Percentiles rank a stretch among this genome's conserved stretches.
These are phyloP conservation scores for Kwoniella pini DNA, from an alignment of 768 basidiomycete species.

Conservation along the genomic window DNA sequence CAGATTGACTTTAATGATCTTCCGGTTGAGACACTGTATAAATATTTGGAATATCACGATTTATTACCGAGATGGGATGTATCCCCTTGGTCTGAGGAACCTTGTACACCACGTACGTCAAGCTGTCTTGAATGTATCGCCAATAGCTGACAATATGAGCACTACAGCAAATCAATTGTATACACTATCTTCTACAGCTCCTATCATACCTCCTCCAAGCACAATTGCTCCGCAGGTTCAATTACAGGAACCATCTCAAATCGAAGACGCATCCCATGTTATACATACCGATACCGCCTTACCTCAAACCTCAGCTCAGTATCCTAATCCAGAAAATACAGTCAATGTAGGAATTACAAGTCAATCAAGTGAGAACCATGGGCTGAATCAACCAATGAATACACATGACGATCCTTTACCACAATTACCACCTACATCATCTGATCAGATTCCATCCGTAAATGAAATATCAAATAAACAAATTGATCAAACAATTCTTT, in stretches of 20 bases:
- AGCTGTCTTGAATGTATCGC: neutral
- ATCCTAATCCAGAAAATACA: no score
- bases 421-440: neutral
- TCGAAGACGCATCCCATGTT: no score
- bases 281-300: no score
- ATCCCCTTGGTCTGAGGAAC: slow-evolving; percentile 51
- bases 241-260: no score
- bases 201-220: slow-evolving; percentile 8
- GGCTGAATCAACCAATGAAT: neutral
- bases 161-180: slow-evolving; percentile 23
- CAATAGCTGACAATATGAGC: neutral
- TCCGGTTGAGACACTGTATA: slow-evolving; percentile 44
- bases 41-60: slow-evolving; percentile 45
- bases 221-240: no score
- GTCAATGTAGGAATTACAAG: no score
- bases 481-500: no score
- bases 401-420: slow-evolving; percentile 1
- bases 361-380: slow-evolving; percentile 57
- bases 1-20: slow-evolving; percentile 49
- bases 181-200: slow-evolving; percentile 16
- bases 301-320: no score
- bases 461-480: no score
- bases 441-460: no score
- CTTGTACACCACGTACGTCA: slow-evolving; percentile 43
- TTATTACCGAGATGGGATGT: slow-evolving; percentile 43